Conservation (phyloP, 1,139 yeast species). For the Lodderomyces theae region DNA sequence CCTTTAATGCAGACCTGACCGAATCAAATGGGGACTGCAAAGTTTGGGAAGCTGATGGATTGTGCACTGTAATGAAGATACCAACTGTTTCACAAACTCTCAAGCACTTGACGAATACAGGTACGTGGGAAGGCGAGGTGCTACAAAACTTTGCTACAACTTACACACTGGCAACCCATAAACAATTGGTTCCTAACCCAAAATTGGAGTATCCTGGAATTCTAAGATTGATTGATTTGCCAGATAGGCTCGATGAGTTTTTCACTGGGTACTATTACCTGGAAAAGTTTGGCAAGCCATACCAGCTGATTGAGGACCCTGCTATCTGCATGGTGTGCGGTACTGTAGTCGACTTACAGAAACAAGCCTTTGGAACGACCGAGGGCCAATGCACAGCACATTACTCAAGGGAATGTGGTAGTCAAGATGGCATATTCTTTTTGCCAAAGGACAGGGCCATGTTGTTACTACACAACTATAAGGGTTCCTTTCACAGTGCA, state of each 20-base stretch:
- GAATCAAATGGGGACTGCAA: background rate
- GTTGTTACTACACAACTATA: constrained; percentile 60
- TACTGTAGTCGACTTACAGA: constrained; percentile 63
- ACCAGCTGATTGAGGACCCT: constrained; percentile 60
- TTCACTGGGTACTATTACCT: constrained; percentile 57
- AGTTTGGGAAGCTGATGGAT: constrained; percentile 53
- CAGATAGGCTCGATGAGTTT: constrained; percentile 67
- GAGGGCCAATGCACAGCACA: constrained; percentile 73
- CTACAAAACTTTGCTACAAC: background rate
- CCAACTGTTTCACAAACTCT: constrained; percentile 30
- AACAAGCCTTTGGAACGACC: constrained; percentile 46
- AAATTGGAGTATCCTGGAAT: constrained; percentile 67
- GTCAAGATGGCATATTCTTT: constrained; percentile 73
- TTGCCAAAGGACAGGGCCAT: constrained; percentile 75
- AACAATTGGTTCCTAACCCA: constrained; percentile 16
- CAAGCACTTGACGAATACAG: constrained; percentile 12
- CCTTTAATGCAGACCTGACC: constrained; percentile 35
- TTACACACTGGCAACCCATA: background rate
- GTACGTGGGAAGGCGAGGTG: constrained; percentile 13
- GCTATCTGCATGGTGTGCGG: constrained; percentile 89
- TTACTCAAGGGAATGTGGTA: constrained; percentile 60
- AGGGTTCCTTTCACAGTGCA: constrained; percentile 81
- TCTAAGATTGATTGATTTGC: constrained; percentile 55
- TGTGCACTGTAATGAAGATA: constrained; percentile 53
- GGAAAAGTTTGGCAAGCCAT: constrained; percentile 40